Conservation (phyloP, 352 stramenopile species). For the Blastocystis sp. region DNA sequence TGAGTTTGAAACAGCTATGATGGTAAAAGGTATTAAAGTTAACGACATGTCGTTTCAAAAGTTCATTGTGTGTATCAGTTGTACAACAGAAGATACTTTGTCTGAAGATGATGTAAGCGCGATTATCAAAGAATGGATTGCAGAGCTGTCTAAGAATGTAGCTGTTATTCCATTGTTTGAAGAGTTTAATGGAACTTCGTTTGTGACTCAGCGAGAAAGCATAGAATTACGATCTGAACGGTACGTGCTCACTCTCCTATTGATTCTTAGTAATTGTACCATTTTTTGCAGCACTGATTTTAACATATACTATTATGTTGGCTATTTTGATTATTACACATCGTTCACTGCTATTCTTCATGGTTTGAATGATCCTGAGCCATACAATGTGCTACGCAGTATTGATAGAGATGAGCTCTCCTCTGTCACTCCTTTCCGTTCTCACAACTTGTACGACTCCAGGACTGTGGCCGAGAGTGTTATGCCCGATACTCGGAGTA, state of each 20-base stretch:
- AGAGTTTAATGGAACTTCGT: neutral
- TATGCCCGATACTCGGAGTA: neutral
- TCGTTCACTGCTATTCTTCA: neutral
- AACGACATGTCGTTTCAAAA: neutral
- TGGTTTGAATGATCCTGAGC: neutral
- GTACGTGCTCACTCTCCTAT: neutral
- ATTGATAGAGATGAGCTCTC: neutral
- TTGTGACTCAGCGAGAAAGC: neutral
- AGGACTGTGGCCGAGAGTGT: neutral
- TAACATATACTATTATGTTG: neutral
- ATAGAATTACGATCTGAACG: neutral
- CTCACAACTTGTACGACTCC: neutral
- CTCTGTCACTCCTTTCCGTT: neutral
- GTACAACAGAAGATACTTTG: neutral
- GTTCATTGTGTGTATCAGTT: neutral
- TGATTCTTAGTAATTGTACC: neutral
- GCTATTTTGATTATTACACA: neutral
- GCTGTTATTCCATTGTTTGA: neutral
- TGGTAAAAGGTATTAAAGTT: neutral
- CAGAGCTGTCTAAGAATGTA: neutral
- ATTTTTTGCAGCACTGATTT: neutral
- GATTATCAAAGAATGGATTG: neutral
- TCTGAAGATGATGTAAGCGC: neutral
- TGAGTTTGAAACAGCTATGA: neutral
- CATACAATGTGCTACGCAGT: neutral